Evolutionary conservation across 2,329 filamentous ascomycete genomes (phyloP), one percentile per base, ranked within the genome.

Genomic region (Colletotrichum magnum): DNA sequence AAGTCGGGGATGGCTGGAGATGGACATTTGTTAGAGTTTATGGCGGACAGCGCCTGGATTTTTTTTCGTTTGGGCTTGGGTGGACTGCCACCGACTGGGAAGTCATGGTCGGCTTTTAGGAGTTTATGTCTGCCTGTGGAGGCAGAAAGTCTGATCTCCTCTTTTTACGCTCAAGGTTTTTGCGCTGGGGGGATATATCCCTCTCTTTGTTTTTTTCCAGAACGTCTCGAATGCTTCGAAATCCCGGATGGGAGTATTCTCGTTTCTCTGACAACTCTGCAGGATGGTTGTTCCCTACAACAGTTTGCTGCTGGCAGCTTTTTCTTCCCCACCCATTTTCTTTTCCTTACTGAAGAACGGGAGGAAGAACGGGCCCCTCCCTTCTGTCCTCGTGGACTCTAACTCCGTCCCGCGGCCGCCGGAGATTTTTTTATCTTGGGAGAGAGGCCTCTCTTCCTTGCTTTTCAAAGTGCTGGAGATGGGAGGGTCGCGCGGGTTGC

Each of bases 161-260:
- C 41, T 43, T n/a, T 43, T 43, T n/a, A 43, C 41, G 16, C 41
- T 43, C 41, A 43, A 43, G 47, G 47, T 50, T 21, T 6, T 12
- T 12, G 47, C 21, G 21, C 21, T 24, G n/a, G n/a, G 47, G 21
- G 9, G 18, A 21, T 7, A 32, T 47, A 10, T 36, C 9, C 32
- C 7, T 18, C 18, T 18, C 18, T 18, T 18, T 18, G 18, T 18
- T 18, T 2, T 9, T 36, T 66, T 68, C 66, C 56, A 69, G 66
- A 69, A 69, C 50, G 66, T 69, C 50, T 59, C 62, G 32, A 43
- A 36, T 57, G 3, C 9, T 66, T 60, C 56, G 57, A 36, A 36
- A 24, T 24, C 21, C 21, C 21, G 21, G 21, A 24, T 24, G 21
- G 21, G 21, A 24, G 21, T 24, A 24, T 24, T 24, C 21, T 24